Conservation (phyloP, 2,329 filamentous ascomycete genomes). For the Sporothrix mexicana region DNA sequence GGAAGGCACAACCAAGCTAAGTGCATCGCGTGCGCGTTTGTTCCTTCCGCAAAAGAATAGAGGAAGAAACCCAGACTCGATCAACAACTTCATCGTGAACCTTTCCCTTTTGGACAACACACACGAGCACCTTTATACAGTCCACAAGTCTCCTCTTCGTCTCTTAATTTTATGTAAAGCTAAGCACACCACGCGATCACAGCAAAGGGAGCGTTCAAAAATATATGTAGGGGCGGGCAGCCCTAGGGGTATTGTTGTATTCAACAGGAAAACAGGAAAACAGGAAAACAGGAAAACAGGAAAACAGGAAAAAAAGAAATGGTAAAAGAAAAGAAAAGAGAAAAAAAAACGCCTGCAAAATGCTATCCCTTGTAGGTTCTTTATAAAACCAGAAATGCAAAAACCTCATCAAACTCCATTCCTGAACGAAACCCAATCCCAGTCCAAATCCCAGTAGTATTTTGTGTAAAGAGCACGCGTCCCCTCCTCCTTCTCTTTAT, state of each 20-base stretch:
- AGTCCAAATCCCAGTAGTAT: not conserved
- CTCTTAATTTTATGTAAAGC: no score
- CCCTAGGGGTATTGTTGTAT: conserved; percentile 24
- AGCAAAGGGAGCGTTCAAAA: conserved; percentile 2
- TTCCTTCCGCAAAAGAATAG: not conserved
- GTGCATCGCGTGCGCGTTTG: not conserved
- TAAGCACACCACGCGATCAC: not conserved
- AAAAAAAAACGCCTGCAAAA: conserved; percentile 17
- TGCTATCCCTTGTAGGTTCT: conserved; percentile 20
- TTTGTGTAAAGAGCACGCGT: not conserved
- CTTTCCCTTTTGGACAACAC: not conserved
- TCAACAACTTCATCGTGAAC: not conserved
- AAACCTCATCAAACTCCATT: conserved; percentile 42
- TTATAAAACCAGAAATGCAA: not conserved
- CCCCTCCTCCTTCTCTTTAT: conserved; percentile 5
- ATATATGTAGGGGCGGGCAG: not conserved
- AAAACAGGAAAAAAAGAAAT: not conserved
- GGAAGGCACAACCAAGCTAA: not conserved
- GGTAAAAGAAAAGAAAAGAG: conserved; percentile 9
- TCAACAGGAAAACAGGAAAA: conserved; percentile 2
- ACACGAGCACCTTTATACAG: no score
- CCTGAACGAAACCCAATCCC: conserved; percentile 15
- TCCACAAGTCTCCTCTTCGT: no score
- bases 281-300: not conserved
- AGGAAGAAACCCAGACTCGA: not conserved